Evolutionary conservation across 352 stramenopile species (phyloP).

Genomic region (Globisporangium uncinulatum): DNA sequence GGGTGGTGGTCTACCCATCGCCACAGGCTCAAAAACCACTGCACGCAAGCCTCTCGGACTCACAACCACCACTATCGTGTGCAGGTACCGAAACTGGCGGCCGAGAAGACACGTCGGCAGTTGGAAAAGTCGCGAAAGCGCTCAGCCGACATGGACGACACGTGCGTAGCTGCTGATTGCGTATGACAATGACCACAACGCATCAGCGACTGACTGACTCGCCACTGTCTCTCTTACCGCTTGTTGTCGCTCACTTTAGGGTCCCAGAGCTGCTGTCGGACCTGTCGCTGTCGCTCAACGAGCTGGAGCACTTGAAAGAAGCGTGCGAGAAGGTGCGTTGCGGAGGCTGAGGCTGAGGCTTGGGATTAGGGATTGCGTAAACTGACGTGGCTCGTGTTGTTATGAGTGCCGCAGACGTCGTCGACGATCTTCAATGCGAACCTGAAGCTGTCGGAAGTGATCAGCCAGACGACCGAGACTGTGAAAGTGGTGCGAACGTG

Average conservation of each 20-base stretch:
- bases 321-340: conserved; percentile 43
- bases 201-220: background rate
- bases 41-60: background rate
- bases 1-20: no score
- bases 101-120: conserved; percentile 41
- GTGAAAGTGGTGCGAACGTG: conserved; percentile 50
- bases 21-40: background rate
- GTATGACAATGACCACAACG: no score
- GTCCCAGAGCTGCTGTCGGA: conserved; percentile 22
- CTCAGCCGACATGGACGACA: conserved; percentile 39
- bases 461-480: conserved; percentile 59
- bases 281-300: conserved; percentile 29
- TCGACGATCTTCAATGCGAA: conserved; percentile 48
- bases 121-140: conserved; percentile 54
- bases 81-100: conserved; percentile 48
- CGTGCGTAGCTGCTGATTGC: conserved; percentile 14
- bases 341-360: background rate
- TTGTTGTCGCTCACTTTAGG: background rate
- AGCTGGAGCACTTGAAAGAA: conserved; percentile 44
- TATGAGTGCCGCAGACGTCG: conserved; percentile 25
- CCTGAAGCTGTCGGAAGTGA: conserved; percentile 44
- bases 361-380: background rate
- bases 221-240: background rate
- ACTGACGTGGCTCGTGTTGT: no score
- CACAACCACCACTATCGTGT: background rate